These are phyloP conservation scores for Aspergillus pseudoterreus DNA, from an alignment of 2,329 filamentous ascomycete species.

Conservation along the genomic window DNA sequence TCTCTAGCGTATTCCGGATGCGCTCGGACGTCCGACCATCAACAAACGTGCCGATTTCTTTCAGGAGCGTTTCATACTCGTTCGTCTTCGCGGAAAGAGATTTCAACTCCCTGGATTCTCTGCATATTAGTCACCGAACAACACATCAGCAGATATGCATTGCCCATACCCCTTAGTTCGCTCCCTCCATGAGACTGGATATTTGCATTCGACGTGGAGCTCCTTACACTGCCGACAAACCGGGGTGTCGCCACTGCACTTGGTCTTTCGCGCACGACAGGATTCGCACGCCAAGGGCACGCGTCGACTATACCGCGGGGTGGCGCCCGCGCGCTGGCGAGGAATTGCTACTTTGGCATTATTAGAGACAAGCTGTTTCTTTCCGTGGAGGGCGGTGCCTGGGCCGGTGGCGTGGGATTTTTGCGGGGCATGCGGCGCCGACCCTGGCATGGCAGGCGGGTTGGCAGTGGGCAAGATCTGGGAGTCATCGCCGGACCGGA, in stretches of 20 bases:
- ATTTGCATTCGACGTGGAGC: conserved; percentile 34
- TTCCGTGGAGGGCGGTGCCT: conserved; percentile 9
- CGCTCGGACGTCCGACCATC: conserved; percentile 30
- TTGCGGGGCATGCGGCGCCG: conserved; percentile 2
- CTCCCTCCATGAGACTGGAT: conserved; percentile 38
- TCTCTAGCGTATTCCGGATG: conserved; percentile 36
- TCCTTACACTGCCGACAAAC: conserved; percentile 40
- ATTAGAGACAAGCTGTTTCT: conserved; percentile 11
- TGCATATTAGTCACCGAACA: background rate
- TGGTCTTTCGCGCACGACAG: conserved; percentile 42
- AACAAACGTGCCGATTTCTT: conserved; percentile 32
- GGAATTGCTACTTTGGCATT: conserved; percentile 31
- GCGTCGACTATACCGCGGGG: conserved; percentile 22
- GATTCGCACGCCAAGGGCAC: conserved; percentile 40
- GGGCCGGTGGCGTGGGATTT: conserved; percentile 3
- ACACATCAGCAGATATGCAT: background rate
- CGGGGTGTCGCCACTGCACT: conserved; percentile 42
- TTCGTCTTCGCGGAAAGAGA: conserved; percentile 27
- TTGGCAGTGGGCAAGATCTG: conserved; percentile 11
- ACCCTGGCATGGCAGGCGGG: conserved; percentile 4
- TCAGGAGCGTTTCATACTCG: conserved; percentile 39
- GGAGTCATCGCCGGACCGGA: conserved; percentile 4
- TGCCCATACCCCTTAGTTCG: conserved; percentile 32
- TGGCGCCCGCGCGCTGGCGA: conserved; percentile 17
- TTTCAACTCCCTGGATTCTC: conserved; percentile 27